phyloP scores from a whole-genome alignment of 1,284 basidiomycete genomes.

The Sporisorium graminicola region DNA sequence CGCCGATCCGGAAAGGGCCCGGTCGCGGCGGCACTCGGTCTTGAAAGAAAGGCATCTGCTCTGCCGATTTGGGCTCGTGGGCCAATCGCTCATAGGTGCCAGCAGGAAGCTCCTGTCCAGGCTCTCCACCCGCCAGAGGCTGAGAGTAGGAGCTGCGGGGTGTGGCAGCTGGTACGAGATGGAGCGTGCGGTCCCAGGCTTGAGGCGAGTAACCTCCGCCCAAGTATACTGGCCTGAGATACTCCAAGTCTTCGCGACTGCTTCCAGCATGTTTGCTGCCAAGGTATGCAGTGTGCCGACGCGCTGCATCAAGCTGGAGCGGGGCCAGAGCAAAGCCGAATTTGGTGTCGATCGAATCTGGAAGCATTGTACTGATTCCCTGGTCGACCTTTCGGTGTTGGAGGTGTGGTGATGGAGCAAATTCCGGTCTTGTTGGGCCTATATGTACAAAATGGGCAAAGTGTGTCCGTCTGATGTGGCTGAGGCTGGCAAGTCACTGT shows the following conservation, averaged over 20 bases:
- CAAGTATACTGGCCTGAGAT: not conserved
- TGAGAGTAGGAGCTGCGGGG: not conserved
- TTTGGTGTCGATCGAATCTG: not conserved
- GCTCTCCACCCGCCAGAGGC: not conserved
- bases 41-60: not conserved
- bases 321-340: not conserved
- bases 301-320: not conserved
- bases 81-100: not conserved
- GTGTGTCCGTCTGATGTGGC: too few species aligned
- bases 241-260: not conserved
- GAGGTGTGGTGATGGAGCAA: too few species aligned
- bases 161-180: not conserved
- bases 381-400: too few species aligned
- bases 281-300: not conserved
- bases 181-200: not conserved
- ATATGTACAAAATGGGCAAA: too few species aligned
- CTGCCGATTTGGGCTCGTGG: not conserved
- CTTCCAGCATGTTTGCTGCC: not conserved
- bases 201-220: not conserved
- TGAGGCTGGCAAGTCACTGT: too few species aligned
- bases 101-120: not conserved
- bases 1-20: not conserved
- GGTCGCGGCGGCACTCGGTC: not conserved
- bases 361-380: not conserved
- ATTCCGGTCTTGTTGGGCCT: too few species aligned